Base-by-base conservation (phyloP, 1,284 basidiomycete genomes). In the Puccinia coronata region DNA sequence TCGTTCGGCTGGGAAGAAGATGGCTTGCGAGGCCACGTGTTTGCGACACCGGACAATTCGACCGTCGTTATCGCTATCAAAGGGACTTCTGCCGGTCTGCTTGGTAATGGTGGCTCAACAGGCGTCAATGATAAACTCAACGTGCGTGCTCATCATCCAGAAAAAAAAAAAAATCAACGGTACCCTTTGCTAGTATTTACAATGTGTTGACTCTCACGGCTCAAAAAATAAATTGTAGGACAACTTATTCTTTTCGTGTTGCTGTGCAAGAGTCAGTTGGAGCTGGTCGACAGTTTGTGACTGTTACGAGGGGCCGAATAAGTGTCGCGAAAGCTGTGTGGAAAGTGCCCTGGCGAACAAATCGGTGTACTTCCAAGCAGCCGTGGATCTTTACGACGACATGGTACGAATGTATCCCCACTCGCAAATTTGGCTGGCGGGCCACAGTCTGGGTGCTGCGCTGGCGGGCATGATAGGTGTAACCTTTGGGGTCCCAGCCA, bases 191-290 rank as follows among this genome's bases (percentile, higher is more conserved):
- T 31, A 12, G 25, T 23, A 20, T n/a, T n/a, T n/a, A n/a, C n/a
- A n/a, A n/a, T n/a, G n/a, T 12, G 23, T 55, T 9, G 36, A 25
- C 55, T 51, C 47, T 36, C 14, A 49, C 28, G 47, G n/a, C 12
- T 31, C 12, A 5, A 31, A 11, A 25, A 16, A 41, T 23, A 3
- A 67, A 70, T 28, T 49, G 43, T 39, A 88, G 87, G 95, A 98
- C 87, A 98, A 98, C 84, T 86, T 99, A n/a, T 88, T 98, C 78
- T 99, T 98, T 87, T 98, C 95, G 77, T 99, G 96, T 87, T 99
- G 96, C 87, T 99, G 96, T 86, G 97, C 97, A 0, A 89, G 91
- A 25, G 91, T 99, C 34, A 94, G 94, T 85, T 97, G 94, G 91
- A 92, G 93, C 6, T 99, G 96, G 96, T 91, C 92, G 59, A 90